A percentile compares a stretch with the other conserved stretches of the same genome.
These are phyloP conservation scores for Morella rubra DNA, from an alignment of 306 rosid species.

Conservation along the genomic window DNA sequence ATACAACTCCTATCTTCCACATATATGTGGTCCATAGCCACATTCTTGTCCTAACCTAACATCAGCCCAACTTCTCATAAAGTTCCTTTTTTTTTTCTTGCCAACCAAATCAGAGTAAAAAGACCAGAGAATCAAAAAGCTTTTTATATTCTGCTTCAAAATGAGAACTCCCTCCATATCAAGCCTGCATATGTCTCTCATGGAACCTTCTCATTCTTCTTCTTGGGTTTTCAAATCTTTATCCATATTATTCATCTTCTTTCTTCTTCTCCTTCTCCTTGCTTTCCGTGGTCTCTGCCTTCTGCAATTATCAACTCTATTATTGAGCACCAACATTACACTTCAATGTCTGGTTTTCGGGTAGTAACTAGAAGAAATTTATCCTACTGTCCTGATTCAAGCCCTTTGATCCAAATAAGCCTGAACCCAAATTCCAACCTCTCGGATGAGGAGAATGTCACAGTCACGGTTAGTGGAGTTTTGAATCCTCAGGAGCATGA, in stretches of 20 bases:
- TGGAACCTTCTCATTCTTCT: background rate
- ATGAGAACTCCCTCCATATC: too few relatives aligned
- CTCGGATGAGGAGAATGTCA: conserved; percentile 51
- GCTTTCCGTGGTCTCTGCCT: conserved; percentile 24
- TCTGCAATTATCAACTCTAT: conserved; percentile 34
- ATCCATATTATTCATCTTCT: conserved; percentile 4
- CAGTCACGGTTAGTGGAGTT: conserved; percentile 61
- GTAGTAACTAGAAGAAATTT: conserved; percentile 52
- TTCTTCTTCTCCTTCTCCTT: background rate
- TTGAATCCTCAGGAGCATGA: conserved; percentile 39
- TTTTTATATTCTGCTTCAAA: too few relatives aligned
- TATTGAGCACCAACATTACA: conserved; percentile 45
- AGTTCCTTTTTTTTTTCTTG: too few relatives aligned
- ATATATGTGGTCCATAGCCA: too few relatives aligned
- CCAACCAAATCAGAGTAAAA: too few relatives aligned
- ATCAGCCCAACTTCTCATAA: too few relatives aligned
- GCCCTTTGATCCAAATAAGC: conserved; percentile 26
- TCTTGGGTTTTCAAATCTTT: background rate
- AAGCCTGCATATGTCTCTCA: too few relatives aligned
- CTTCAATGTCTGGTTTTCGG: conserved; percentile 66
- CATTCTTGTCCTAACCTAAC: too few relatives aligned
- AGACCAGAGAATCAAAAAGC: too few relatives aligned
- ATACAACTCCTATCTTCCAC: too few relatives aligned
- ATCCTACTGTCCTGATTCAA: conserved; percentile 33
- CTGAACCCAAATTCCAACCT: conserved; percentile 27